phyloP scores from a whole-genome alignment of 1,284 basidiomycete species.

The Ustilago curta region DNA sequence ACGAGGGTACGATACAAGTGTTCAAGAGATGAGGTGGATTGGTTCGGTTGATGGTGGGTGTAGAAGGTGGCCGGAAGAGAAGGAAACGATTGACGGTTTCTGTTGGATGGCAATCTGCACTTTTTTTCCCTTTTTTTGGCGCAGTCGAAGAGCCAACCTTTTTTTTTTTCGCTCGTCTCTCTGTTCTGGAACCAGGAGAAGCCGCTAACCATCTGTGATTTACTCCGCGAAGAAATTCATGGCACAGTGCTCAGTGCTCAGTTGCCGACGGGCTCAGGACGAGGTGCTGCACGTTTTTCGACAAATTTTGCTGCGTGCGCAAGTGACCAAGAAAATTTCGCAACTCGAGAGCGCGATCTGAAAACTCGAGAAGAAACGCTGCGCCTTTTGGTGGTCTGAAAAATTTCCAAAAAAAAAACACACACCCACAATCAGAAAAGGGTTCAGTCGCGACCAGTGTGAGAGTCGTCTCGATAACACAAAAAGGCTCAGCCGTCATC shows the following conservation, averaged over 20 bases:
- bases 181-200: not conserved
- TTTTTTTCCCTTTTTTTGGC: not conserved
- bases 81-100: not conserved
- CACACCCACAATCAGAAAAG: not conserved
- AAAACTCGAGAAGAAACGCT: conserved; percentile 1
- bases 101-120: conserved; percentile 1
- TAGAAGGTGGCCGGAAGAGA: not conserved
- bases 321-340: conserved; percentile 4
- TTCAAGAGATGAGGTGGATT: not conserved
- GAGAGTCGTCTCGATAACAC: not conserved
- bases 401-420: conserved; percentile 1
- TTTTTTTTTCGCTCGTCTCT: not conserved
- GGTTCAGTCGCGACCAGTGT: conserved; percentile 4
- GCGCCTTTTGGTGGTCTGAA: not conserved
- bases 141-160: not conserved
- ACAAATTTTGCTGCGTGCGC: not conserved
- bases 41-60: conserved; percentile 2
- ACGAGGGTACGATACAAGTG: not conserved
- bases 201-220: too few species aligned
- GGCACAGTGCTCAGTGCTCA: too few species aligned
- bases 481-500: not conserved
- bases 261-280: not conserved
- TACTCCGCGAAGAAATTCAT: conserved; percentile 2
- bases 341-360: conserved; percentile 4
- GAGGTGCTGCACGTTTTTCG: conserved; percentile 1